Conservation (phyloP, 805 yeast genomes). For the Teunomyces tritomae region DNA sequence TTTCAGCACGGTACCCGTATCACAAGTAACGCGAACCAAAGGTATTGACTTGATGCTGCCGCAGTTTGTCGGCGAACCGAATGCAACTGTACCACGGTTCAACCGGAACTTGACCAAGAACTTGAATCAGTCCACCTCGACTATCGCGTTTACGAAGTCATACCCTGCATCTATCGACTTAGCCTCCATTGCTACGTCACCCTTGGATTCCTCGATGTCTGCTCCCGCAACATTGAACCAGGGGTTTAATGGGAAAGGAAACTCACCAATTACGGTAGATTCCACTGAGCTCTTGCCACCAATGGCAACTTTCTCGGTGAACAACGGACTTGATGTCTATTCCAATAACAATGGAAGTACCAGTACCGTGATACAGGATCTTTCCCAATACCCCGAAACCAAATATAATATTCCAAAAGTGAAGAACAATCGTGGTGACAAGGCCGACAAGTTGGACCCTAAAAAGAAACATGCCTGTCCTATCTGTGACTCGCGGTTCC, state of each 20-base stretch:
- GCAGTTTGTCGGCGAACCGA: constrained; percentile 16
- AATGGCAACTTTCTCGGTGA: constrained; percentile 27
- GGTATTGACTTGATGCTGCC: constrained; percentile 27
- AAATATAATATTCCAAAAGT: constrained; percentile 10
- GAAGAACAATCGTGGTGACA: constrained; percentile 14
- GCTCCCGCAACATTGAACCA: constrained; percentile 11
- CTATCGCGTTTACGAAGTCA: constrained; percentile 29
- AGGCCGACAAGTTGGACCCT: constrained; percentile 38
- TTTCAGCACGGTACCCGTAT: constrained; percentile 6
- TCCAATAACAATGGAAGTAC: background rate
- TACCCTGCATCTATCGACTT: constrained; percentile 53
- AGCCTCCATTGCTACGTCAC: constrained; percentile 47
- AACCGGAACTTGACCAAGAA: background rate
- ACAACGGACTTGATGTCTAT: constrained; percentile 2
- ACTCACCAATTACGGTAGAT: background rate
- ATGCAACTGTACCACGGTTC: background rate
- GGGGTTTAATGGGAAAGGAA: background rate
- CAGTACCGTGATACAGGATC: constrained; percentile 2
- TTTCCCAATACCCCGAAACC: constrained; percentile 4
- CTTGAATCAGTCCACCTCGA: constrained; percentile 5
- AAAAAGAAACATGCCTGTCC: constrained; percentile 66
- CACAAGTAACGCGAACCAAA: background rate
- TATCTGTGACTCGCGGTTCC: constrained; percentile 58
- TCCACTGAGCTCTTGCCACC: constrained; percentile 24
- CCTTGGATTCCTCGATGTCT: constrained; percentile 12